A percentile compares a stretch with the other conserved stretches of the same genome.
These are phyloP conservation scores for Pseudoneurospora amorphoporcata DNA, from an alignment of 495 filamentous ascomycete species.

Conservation along the genomic window DNA sequence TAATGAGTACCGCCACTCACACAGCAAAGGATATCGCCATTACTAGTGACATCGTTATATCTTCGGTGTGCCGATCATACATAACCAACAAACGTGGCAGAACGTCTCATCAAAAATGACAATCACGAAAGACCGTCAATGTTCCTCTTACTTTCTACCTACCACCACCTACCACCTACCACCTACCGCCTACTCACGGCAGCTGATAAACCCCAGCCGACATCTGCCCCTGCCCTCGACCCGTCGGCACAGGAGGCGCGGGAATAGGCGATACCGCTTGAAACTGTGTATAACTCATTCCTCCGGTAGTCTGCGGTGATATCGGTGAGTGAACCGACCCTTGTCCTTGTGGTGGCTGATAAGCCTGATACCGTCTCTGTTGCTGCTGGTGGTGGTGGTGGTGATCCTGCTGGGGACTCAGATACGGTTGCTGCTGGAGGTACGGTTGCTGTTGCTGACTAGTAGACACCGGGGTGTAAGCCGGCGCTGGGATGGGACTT, in stretches of 20 bases:
- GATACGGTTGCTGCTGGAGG: slow-evolving; percentile 10
- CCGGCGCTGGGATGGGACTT: background rate
- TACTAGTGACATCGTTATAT: background rate
- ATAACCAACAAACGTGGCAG: background rate
- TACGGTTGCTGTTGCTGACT: background rate
- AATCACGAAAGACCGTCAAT: no score
- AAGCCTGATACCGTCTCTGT: background rate
- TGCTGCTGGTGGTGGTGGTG: background rate
- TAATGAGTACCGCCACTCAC: background rate
- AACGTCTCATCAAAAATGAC: no score
- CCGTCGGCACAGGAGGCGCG: background rate
- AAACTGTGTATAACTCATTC: background rate
- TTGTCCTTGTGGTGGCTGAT: background rate
- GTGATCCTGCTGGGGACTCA: slow-evolving; percentile 10
- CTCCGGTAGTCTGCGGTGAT: background rate
- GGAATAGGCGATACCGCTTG: background rate
- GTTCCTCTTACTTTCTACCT: no score
- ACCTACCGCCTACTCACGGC: background rate
- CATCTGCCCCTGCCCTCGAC: background rate
- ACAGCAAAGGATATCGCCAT: no score
- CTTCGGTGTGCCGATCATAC: background rate
- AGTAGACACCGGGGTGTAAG: background rate
- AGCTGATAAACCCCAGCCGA: background rate
- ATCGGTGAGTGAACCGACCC: background rate
- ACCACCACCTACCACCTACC: background rate